phyloP scores from a whole-genome alignment of 352 stramenopile species.

The Albugo candida region DNA sequence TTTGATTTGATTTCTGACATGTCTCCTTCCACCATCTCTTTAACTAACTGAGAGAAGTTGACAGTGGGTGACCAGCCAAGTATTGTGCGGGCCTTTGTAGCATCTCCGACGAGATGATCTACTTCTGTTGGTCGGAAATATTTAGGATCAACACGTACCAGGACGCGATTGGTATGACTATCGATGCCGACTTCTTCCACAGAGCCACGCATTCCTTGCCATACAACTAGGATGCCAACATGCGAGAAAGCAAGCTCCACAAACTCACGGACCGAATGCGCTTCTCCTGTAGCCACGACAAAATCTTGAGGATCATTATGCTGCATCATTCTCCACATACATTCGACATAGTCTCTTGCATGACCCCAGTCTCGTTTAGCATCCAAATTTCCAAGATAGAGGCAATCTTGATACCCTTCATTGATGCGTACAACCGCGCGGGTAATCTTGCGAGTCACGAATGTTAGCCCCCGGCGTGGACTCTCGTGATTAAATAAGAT shows the following conservation, averaged over 20 bases:
- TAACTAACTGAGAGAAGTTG: constrained; percentile 84
- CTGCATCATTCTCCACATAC: constrained; percentile 99
- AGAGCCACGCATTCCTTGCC: constrained; percentile 77
- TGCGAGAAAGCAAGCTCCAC: constrained; percentile 88
- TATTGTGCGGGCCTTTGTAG: constrained; percentile 81
- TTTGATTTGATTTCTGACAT: no score
- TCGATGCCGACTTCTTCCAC: constrained; percentile 89
- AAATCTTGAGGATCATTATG: constrained; percentile 44
- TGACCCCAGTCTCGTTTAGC: constrained; percentile 97
- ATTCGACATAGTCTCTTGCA: constrained; percentile 95
- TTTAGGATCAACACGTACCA: constrained; percentile 90
- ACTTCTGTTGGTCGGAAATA: constrained; percentile 99
- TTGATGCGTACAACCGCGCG: constrained; percentile 87
- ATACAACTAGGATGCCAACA: constrained; percentile 81
- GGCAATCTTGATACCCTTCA: constrained; percentile 79
- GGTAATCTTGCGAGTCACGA: constrained; percentile 98
- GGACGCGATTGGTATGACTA: constrained; percentile 62
- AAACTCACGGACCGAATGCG: constrained; percentile 96
- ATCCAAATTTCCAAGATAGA: constrained; percentile 97
- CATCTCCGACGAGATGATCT: constrained; percentile 91
- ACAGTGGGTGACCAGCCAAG: constrained; percentile 86
- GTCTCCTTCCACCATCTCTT: constrained; percentile 94
- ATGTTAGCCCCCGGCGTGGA: constrained; percentile 91
- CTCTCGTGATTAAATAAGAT: constrained; percentile 99
- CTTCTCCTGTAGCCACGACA: constrained; percentile 88